Evolutionary conservation across 129 eudicot genomes (phyloP).

Genomic region (Flaveria trinervia): DNA sequence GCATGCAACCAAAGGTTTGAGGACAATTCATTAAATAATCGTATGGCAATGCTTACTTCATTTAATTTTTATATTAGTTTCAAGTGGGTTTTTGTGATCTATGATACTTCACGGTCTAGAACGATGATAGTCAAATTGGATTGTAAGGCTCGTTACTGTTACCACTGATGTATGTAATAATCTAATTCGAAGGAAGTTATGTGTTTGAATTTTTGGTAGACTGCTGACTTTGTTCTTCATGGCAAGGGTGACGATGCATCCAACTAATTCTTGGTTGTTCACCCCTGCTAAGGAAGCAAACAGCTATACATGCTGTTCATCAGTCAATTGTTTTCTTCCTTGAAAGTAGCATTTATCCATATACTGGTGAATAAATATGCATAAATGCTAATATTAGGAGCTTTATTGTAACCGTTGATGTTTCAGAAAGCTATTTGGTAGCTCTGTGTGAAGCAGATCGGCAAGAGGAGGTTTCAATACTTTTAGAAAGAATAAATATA

Average conservation of each 20-base stretch:
- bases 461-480: slow-evolving; percentile 55
- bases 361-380: background rate
- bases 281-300: background rate
- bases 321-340: background rate
- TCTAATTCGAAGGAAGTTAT: background rate
- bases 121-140: slow-evolving; percentile 6
- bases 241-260: background rate
- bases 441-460: slow-evolving; percentile 73
- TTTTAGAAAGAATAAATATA: slow-evolving; percentile 64
- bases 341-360: background rate
- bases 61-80: slow-evolving; percentile 1
- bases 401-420: slow-evolving; percentile 25
- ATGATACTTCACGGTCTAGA: background rate
- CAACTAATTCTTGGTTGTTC: background rate
- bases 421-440: slow-evolving; percentile 67
- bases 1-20: slow-evolving; percentile 1
- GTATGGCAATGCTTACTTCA: slow-evolving; percentile 9
- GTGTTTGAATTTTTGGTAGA: background rate
- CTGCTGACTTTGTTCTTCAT: slow-evolving; percentile 5
- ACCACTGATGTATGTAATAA: slow-evolving; percentile 6
- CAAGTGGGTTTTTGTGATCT: slow-evolving; percentile 3
- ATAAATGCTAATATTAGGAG: slow-evolving; percentile 9
- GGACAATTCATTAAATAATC: slow-evolving; percentile 3
- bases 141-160: background rate
- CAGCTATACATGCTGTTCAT: background rate